Percentiles rank a stretch among this genome's conserved stretches.
These are phyloP conservation scores for Aspergillus fischeri DNA, from an alignment of 2,329 filamentous ascomycete species.

Conservation along the genomic window DNA sequence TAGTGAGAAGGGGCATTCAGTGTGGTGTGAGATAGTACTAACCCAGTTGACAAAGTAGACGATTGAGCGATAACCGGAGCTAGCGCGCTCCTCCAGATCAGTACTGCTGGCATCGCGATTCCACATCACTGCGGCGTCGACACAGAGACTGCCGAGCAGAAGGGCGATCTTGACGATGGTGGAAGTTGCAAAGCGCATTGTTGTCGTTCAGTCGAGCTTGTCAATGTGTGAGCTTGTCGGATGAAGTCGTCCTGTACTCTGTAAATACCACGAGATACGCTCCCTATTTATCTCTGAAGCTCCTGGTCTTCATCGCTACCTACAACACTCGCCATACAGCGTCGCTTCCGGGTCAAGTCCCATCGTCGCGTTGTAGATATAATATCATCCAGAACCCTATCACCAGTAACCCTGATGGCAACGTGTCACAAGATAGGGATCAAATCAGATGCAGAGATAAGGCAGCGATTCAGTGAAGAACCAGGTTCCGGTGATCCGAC, in stretches of 20 bases:
- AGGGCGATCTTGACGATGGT: background rate
- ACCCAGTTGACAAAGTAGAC: conserved; percentile 48
- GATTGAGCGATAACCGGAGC: conserved; percentile 20
- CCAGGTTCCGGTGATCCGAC: background rate
- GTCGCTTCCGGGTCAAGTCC: background rate
- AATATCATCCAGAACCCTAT: background rate
- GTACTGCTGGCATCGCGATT: background rate
- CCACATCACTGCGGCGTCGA: background rate
- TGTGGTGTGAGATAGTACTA: background rate
- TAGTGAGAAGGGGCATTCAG: background rate
- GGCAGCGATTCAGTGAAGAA: background rate
- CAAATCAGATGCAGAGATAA: background rate
- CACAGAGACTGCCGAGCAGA: background rate
- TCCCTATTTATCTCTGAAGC: background rate
- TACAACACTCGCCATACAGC: background rate
- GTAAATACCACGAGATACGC: background rate
- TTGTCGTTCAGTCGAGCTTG: background rate
- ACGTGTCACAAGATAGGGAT: background rate
- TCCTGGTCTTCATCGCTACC: background rate
- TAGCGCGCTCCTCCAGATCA: background rate
- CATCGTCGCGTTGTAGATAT: background rate
- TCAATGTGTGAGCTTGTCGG: background rate
- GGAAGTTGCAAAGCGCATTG: background rate
- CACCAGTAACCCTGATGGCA: background rate
- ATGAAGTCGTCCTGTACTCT: background rate